Conservation (phyloP, 345 rosid species). For the Cochlearia excelsa region DNA sequence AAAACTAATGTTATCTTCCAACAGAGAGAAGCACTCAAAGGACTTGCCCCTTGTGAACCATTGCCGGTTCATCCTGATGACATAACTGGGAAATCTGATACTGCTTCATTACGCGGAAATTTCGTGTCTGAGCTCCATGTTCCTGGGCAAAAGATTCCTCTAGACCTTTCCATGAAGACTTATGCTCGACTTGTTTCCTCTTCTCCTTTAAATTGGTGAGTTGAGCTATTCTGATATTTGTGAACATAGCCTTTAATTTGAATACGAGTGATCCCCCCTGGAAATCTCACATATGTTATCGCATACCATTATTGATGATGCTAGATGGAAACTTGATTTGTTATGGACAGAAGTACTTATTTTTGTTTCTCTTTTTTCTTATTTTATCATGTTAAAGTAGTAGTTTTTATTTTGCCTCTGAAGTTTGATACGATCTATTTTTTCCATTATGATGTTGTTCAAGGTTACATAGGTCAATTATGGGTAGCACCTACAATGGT, state of each 20-base stretch:
- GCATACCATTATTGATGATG: slow-evolving; percentile 6
- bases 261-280: slow-evolving; percentile 9
- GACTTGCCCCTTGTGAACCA: slow-evolving; percentile 55
- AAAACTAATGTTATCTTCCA: slow-evolving; percentile 23
- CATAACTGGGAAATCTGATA: slow-evolving; percentile 41
- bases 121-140: slow-evolving; percentile 52
- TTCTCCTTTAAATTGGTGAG: slow-evolving; percentile 70
- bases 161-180: slow-evolving; percentile 88
- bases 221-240: slow-evolving; percentile 13
- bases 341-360: background rate
- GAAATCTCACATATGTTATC: slow-evolving; percentile 13
- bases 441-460: slow-evolving; percentile 26
- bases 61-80: slow-evolving; percentile 37
- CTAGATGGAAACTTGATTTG: slow-evolving; percentile 7
- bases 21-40: slow-evolving; percentile 86
- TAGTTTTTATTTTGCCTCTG: background rate
- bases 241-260: background rate
- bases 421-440: slow-evolving; percentile 10
- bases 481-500: slow-evolving; percentile 47
- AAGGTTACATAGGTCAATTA: slow-evolving; percentile 68
- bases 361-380: slow-evolving; percentile 6
- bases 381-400: background rate
- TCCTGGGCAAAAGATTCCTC: slow-evolving; percentile 62
- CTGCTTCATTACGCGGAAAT: slow-evolving; percentile 39
- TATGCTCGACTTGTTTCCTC: slow-evolving; percentile 55